A percentile compares a stretch with the other conserved stretches of the same genome.
Conservation (phyloP, 1,139 yeast genomes). For the Cylindricascospora bacillispora region DNA sequence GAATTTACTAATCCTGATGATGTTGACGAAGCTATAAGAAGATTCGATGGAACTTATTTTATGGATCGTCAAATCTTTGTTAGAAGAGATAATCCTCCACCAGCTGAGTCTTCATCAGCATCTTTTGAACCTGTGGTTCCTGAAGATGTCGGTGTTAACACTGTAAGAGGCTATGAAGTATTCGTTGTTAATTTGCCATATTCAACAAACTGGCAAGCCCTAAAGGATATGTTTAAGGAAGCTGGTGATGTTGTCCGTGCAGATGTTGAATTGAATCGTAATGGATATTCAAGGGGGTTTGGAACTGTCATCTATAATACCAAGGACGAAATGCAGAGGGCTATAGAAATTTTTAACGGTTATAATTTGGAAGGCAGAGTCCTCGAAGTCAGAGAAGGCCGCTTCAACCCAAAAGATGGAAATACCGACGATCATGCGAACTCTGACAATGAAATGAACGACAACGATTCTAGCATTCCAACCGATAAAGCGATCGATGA, state of each 20-base stretch:
- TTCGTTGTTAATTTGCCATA: slow-evolving; percentile 79
- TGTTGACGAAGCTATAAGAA: slow-evolving; percentile 57
- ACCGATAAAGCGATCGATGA: slow-evolving; percentile 5
- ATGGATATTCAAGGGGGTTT: slow-evolving; percentile 76
- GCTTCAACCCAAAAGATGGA: slow-evolving; percentile 17
- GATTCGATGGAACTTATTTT: slow-evolving; percentile 50
- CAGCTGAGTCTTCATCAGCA: not conserved
- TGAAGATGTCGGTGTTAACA: slow-evolving; percentile 8
- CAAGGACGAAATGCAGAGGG: slow-evolving; percentile 47
- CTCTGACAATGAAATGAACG: slow-evolving; percentile 8
- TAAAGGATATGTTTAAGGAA: slow-evolving; percentile 71
- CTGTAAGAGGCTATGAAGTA: slow-evolving; percentile 43
- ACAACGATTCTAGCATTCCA: slow-evolving; percentile 4
- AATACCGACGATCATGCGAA: slow-evolving; percentile 11
- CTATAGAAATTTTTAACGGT: slow-evolving; percentile 54
- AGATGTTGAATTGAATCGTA: slow-evolving; percentile 54
- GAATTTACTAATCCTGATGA: slow-evolving; percentile 56
- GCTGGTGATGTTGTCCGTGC: slow-evolving; percentile 72
- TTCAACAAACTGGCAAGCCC: slow-evolving; percentile 68
- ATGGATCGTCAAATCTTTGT: slow-evolving; percentile 74
- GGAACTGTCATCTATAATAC: slow-evolving; percentile 62
- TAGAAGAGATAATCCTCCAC: slow-evolving; percentile 68
- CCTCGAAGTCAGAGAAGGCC: slow-evolving; percentile 60
- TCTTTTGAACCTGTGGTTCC: slow-evolving; percentile 3
- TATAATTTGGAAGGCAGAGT: slow-evolving; percentile 55